Percentiles rank a stretch among this genome's conserved stretches.
phyloP scores from a whole-genome alignment of 2,329 filamentous ascomycete genomes.

The Hypomyces perniciosus region DNA sequence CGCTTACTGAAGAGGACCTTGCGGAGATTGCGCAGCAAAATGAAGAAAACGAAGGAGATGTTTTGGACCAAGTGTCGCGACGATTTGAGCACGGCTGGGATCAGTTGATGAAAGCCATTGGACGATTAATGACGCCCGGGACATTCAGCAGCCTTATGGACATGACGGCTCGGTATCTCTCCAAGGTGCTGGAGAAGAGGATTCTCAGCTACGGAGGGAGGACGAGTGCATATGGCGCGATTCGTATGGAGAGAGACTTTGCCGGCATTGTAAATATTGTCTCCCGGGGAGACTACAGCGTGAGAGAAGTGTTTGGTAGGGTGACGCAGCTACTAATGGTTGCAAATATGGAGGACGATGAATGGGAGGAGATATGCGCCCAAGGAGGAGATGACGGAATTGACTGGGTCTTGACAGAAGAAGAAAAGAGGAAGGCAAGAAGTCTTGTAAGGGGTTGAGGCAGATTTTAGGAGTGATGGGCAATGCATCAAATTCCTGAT shows the following conservation, averaged over 20 bases:
- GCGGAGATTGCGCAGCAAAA: conserved; percentile 49
- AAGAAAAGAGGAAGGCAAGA: conserved; percentile 69
- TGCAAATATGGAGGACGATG: conserved; percentile 91
- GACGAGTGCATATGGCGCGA: conserved; percentile 74
- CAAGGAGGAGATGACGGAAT: conserved; percentile 55
- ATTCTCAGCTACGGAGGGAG: conserved; percentile 75
- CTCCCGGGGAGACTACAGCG: conserved; percentile 65
- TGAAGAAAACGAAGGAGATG: conserved; percentile 47
- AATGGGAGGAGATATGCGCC: conserved; percentile 72
- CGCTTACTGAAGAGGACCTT: conserved; percentile 57
- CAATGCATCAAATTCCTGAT: not conserved
- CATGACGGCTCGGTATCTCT: conserved; percentile 66
- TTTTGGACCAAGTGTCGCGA: conserved; percentile 63
- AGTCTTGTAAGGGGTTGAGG: conserved; percentile 49
- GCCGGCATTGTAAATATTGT: conserved; percentile 65
- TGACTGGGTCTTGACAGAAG: conserved; percentile 63
- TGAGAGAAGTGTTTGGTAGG: conserved; percentile 70
- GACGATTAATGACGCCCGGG: conserved; percentile 71
- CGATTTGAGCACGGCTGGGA: conserved; percentile 86
- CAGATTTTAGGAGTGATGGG: not conserved
- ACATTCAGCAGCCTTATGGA: conserved; percentile 74
- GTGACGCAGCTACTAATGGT: conserved; percentile 78
- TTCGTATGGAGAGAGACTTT: conserved; percentile 79
- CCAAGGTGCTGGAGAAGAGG: conserved; percentile 77
- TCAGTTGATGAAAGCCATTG: conserved; percentile 75